Conservation (phyloP, 371 early-diverging fungal genomes). For the Cokeromyces recurvatus region DNA sequence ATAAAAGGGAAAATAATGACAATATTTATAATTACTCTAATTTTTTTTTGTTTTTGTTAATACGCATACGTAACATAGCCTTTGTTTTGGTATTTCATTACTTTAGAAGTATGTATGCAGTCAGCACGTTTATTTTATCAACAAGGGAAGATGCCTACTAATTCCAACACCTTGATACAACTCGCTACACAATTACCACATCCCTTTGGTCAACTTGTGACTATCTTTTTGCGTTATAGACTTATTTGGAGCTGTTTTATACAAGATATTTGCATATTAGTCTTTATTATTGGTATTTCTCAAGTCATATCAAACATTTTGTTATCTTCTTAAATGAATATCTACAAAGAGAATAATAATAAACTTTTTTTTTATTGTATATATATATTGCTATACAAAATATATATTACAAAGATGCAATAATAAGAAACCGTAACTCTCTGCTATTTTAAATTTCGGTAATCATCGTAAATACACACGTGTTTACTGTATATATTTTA, state of each 20-base stretch:
- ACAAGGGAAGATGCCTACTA: slow-evolving; percentile 40
- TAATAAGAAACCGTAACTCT: no score
- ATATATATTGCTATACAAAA: no score
- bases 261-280: slow-evolving; percentile 50
- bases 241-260: slow-evolving; percentile 53
- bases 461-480: no score
- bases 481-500: no score
- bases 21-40: not conserved
- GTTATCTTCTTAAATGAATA: no score
- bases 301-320: slow-evolving; percentile 20
- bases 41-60: not conserved
- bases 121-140: slow-evolving; percentile 50
- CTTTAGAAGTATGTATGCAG: slow-evolving; percentile 50
- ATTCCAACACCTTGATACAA: slow-evolving; percentile 36
- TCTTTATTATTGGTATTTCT: slow-evolving; percentile 54
- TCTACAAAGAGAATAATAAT: no score
- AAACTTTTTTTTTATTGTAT: no score
- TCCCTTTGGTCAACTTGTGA: slow-evolving; percentile 45
- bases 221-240: slow-evolving; percentile 54
- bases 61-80: no score
- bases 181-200: slow-evolving; percentile 49
- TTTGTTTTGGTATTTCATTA: slow-evolving; percentile 62
- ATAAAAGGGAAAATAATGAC: not conserved
- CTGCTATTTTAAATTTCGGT: no score
- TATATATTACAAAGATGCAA: no score